phyloP scores from a whole-genome alignment of 1,139 yeast species.

The Fermentozyma sake region DNA sequence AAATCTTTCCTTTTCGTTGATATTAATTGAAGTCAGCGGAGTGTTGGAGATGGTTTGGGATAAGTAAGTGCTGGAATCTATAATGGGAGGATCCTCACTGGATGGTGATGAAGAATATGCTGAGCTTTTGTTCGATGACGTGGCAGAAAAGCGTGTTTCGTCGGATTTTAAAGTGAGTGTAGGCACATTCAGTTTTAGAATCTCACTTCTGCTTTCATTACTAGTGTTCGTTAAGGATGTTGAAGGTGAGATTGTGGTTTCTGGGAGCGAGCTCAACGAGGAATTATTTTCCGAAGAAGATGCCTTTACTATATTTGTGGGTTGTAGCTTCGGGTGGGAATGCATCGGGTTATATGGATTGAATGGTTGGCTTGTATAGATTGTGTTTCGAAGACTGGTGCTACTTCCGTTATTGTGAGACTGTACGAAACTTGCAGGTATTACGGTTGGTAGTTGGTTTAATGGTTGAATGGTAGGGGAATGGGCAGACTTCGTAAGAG shows the following conservation, averaged over 20 bases:
- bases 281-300: conserved; percentile 19
- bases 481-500: conserved; percentile 2
- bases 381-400: conserved; percentile 7
- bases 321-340: conserved; percentile 6
- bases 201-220: too few species aligned
- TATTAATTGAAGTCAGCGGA: too few species aligned
- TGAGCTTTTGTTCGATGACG: too few species aligned
- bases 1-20: too few species aligned
- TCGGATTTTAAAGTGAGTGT: too few species aligned
- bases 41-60: background rate
- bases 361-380: conserved; percentile 7
- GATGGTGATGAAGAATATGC: too few species aligned
- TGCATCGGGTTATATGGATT: conserved; percentile 4
- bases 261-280: conserved; percentile 10
- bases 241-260: conserved; percentile 1
- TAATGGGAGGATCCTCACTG: too few species aligned
- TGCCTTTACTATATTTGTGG: conserved; percentile 7
- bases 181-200: too few species aligned
- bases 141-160: too few species aligned
- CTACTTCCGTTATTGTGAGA: conserved; percentile 3
- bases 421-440: conserved; percentile 3
- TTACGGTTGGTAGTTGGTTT: conserved; percentile 1
- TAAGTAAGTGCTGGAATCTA: background rate
- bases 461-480: background rate
- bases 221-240: too few species aligned